Evolutionary conservation across 2,329 filamentous ascomycete species (phyloP), one percentile per base, ranked within the genome.

Genomic region (Pyrenochaeta sp.): DNA sequence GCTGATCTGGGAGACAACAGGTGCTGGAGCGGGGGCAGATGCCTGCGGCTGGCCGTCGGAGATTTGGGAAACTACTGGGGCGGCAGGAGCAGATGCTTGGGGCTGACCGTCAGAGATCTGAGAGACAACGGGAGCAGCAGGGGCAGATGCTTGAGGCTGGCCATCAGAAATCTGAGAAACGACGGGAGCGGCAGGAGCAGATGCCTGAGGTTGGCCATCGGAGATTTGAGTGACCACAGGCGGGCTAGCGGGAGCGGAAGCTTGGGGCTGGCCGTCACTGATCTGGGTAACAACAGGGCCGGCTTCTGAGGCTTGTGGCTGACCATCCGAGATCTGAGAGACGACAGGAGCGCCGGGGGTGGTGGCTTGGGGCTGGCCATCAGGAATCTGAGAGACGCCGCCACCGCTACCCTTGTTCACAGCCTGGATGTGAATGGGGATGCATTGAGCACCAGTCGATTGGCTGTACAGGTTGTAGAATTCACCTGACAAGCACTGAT

Each of bases 381-480:
- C 71, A 7, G 65, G 56, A 46, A 72, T 68, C 49, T 73, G 65
- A 2, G 68, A 63, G 12, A 71, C 58, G 21, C 55, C 58, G 17
- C 54, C 33, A 20, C 55, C 58, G 20, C 54, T 31, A 20, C 51
- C 55, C 7, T 33, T 35, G 10, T 21, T 55, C 37, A 61, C 61
- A 33, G 64, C 65, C 37, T 58, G 51, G 17, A 76, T 66, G 56
- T 72, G 70, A 49, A 76, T 72, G 29, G 67, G 60, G 18, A 82
- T 79, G 77, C 91, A 95, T 74, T 94, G 90, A 18, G 76, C 75
- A 3, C 88, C 90, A 80, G 83, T 87, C 68, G 83, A 75, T 52
- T 85, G 81, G 74, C 93, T 87, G 75, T 96, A 96, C 21, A 96
- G 80, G 81, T 96, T 96, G 82, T 87, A 92, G 78, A 95, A 94